These are phyloP conservation scores for Diaporthe helianthi DNA, from an alignment of 2,329 filamentous ascomycete genomes.

Conservation along the genomic window DNA sequence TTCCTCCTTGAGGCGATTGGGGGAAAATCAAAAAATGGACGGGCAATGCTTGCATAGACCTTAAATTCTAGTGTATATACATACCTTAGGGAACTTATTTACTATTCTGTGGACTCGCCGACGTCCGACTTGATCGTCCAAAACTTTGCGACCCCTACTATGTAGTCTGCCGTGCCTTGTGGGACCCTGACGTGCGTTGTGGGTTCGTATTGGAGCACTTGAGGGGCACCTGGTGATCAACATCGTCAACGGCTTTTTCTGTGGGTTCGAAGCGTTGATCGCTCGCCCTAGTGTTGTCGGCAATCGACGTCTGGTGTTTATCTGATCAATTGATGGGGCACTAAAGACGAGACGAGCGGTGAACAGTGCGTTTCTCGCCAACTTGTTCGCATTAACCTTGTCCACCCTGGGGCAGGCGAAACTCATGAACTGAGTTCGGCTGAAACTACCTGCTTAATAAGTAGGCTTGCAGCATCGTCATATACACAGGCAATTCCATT, in stretches of 20 bases:
- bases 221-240: background rate
- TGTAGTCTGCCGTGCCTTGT: background rate
- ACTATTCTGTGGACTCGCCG: background rate
- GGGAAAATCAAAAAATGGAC: background rate
- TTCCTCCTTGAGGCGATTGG: background rate
- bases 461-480: background rate
- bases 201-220: background rate
- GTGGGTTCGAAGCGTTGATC: background rate
- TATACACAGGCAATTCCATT: no score
- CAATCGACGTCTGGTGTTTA: background rate
- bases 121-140: background rate
- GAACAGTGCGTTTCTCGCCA: background rate
- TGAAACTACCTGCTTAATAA: no score
- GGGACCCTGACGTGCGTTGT: background rate
- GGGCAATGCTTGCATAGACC: conserved; percentile 33
- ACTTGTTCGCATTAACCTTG: background rate
- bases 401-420: background rate
- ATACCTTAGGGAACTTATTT: conserved; percentile 27
- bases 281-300: background rate
- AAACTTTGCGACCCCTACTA: background rate
- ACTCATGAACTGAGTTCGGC: no score
- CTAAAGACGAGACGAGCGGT: background rate
- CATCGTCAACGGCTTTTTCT: background rate
- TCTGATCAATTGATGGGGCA: conserved; percentile 13
- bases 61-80: conserved; percentile 35